phyloP scores from a whole-genome alignment of 805 yeast genomes.

The Tetrapisispora fleetii region DNA sequence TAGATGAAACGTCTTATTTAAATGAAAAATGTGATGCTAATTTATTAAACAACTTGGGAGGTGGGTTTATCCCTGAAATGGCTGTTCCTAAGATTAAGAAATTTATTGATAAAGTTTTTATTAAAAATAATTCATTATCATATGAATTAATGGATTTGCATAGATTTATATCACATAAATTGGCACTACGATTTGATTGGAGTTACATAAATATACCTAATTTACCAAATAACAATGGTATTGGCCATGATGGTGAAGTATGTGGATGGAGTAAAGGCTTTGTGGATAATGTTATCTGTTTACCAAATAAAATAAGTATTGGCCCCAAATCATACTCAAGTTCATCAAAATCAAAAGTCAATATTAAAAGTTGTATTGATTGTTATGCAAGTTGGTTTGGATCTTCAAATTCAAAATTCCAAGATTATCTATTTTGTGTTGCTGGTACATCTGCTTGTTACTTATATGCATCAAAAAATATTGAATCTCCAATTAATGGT shows the following conservation, averaged over 20 bases:
- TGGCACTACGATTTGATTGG: slow-evolving; percentile 17
- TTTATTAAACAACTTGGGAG: slow-evolving; percentile 30
- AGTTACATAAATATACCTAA: neutral
- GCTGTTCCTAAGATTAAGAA: slow-evolving; percentile 43
- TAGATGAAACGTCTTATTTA: slow-evolving; percentile 25
- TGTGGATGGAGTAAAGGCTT: slow-evolving; percentile 40
- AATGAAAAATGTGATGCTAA: slow-evolving; percentile 18
- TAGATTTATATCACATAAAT: slow-evolving; percentile 32
- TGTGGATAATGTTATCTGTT: slow-evolving; percentile 14
- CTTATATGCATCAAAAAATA: slow-evolving; percentile 19
- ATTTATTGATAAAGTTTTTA: slow-evolving; percentile 23
- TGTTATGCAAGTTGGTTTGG: slow-evolving; percentile 49
- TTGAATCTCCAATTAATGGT: slow-evolving; percentile 28
- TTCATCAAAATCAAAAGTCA: slow-evolving; percentile 5
- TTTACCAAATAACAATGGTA: slow-evolving; percentile 11
- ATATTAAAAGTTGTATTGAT: slow-evolving; percentile 46
- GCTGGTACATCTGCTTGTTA: slow-evolving; percentile 60
- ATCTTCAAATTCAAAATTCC: slow-evolving; percentile 11
- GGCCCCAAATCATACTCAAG: slow-evolving; percentile 5
- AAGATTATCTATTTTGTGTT: slow-evolving; percentile 35
- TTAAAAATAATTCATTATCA: slow-evolving; percentile 7
- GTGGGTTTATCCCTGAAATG: slow-evolving; percentile 45
- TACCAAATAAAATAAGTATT: slow-evolving; percentile 21
- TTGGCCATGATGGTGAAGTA: slow-evolving; percentile 49
- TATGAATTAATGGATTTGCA: slow-evolving; percentile 42